A percentile compares a stretch with the other conserved stretches of the same genome.
These are phyloP conservation scores for Saccharum spontaneum DNA, from an alignment of 176 grass and related monocot species.

Conservation along the genomic window DNA sequence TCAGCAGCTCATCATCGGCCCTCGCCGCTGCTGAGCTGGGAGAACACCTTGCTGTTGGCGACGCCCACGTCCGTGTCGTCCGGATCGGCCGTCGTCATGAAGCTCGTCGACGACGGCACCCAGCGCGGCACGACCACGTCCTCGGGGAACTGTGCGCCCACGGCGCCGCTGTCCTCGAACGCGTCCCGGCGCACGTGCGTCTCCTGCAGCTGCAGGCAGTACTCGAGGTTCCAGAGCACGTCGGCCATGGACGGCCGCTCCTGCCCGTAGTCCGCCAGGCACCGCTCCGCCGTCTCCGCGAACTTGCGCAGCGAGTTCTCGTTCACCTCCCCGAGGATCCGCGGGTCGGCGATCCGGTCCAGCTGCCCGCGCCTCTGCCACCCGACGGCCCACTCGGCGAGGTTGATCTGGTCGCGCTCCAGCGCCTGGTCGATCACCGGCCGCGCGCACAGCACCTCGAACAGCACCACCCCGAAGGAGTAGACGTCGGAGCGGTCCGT, in stretches of 20 bases:
- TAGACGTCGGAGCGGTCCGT: conserved; percentile 81
- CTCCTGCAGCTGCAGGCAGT: conserved; percentile 66
- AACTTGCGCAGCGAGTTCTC: conserved; percentile 63
- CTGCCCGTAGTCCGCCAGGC: conserved; percentile 54
- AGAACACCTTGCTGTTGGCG: conserved; percentile 47
- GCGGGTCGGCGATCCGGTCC: conserved; percentile 45
- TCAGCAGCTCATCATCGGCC: conserved; percentile 52
- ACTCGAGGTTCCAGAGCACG: conserved; percentile 77
- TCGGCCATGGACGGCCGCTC: conserved; percentile 68
- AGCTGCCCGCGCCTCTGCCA: conserved; percentile 39
- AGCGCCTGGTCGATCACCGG: conserved; percentile 66
- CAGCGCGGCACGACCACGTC: conserved; percentile 38
- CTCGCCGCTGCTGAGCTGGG: conserved; percentile 45
- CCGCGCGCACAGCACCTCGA: conserved; percentile 74
- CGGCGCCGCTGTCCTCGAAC: conserved; percentile 54
- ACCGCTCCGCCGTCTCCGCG: conserved; percentile 53
- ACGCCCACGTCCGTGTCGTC: conserved; percentile 20
- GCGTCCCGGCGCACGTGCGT: conserved; percentile 42
- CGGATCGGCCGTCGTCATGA: conserved; percentile 1
- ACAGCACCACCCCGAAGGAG: conserved; percentile 74
- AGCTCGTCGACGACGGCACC: conserved; percentile 41
- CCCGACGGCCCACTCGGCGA: conserved; percentile 59
- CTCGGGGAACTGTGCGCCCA: conserved; percentile 36
- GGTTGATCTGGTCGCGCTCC: conserved; percentile 51
- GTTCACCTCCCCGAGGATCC: conserved; percentile 43